Conservation (phyloP, 2,329 filamentous ascomycete genomes). For the Sphaerostilbella broomeana region DNA sequence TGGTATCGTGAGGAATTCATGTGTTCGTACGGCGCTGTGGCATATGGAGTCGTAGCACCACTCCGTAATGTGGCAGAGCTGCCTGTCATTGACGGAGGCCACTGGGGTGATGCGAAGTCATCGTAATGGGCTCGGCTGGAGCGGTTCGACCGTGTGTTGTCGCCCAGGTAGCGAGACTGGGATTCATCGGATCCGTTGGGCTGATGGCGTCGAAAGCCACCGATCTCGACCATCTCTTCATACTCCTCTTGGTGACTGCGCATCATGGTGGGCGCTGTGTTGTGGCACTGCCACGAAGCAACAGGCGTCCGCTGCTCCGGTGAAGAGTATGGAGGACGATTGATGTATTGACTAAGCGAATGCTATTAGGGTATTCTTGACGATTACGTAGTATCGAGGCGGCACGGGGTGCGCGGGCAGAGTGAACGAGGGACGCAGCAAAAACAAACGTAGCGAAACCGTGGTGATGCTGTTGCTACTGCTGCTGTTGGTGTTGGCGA, state of each 20-base stretch:
- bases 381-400: too few relatives aligned
- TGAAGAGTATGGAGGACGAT: not conserved
- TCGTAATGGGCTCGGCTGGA: slow-evolving; percentile 11
- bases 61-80: slow-evolving; percentile 22
- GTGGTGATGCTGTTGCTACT: too few relatives aligned
- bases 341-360: too few relatives aligned
- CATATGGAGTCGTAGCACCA: slow-evolving; percentile 21
- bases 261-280: slow-evolving; percentile 15
- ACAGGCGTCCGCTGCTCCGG: not conserved
- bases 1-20: slow-evolving; percentile 15
- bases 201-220: slow-evolving; percentile 12
- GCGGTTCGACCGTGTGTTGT: slow-evolving; percentile 13
- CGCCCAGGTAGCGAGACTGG: slow-evolving; percentile 5
- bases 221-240: slow-evolving; percentile 18
- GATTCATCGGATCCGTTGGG: slow-evolving; percentile 13
- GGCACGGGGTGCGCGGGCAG: too few relatives aligned
- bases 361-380: too few relatives aligned
- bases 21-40: slow-evolving; percentile 17
- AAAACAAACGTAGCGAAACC: too few relatives aligned
- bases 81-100: slow-evolving; percentile 22
- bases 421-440: too few relatives aligned
- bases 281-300: slow-evolving; percentile 10
- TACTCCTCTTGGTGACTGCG: slow-evolving; percentile 17
- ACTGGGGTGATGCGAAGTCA: slow-evolving; percentile 20
- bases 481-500: slow-evolving; percentile 1